phyloP scores from a whole-genome alignment of 345 rosid genomes.

The Eutrema heterophyllum region DNA sequence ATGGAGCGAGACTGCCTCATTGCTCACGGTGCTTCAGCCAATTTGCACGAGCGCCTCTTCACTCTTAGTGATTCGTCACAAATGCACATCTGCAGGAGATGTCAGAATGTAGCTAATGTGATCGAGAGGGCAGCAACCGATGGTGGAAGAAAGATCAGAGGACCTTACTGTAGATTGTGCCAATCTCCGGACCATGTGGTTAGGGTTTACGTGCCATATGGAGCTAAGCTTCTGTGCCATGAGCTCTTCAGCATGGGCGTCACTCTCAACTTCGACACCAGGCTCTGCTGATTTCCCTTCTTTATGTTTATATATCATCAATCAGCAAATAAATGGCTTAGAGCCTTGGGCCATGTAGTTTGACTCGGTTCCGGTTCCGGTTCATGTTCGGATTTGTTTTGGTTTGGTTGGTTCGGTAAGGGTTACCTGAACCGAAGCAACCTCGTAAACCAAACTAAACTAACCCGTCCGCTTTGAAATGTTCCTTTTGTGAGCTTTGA shows the following conservation, averaged over 20 bases:
- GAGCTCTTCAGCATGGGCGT: slow-evolving; percentile 91
- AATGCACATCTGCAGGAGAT: slow-evolving; percentile 54
- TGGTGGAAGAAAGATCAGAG: slow-evolving; percentile 63
- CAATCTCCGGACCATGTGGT: slow-evolving; percentile 47
- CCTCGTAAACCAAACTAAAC: too few relatives aligned
- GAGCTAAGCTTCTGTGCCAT: slow-evolving; percentile 63
- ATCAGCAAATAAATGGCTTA: too few relatives aligned
- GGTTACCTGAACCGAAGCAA: too few relatives aligned
- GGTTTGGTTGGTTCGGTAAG: too few relatives aligned
- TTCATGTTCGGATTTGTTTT: background rate
- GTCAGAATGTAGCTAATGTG: slow-evolving; percentile 53
- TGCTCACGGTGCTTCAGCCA: too few relatives aligned
- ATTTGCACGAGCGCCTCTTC: too few relatives aligned
- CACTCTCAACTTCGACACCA: slow-evolving; percentile 55
- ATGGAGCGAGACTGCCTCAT: too few relatives aligned
- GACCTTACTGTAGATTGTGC: slow-evolving; percentile 66
- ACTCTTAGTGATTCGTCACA: too few relatives aligned
- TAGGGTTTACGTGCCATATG: slow-evolving; percentile 23
- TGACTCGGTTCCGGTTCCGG: too few relatives aligned
- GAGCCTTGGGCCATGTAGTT: background rate
- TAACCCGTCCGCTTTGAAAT: too few relatives aligned
- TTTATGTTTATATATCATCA: too few relatives aligned
- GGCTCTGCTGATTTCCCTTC: slow-evolving; percentile 29
- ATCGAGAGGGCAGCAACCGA: slow-evolving; percentile 49
- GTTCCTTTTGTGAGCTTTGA: too few relatives aligned